Evolutionary conservation across 306 rosid species (phyloP), one percentile per base, ranked within the genome.

Genomic region (Calophaca sinica): DNA sequence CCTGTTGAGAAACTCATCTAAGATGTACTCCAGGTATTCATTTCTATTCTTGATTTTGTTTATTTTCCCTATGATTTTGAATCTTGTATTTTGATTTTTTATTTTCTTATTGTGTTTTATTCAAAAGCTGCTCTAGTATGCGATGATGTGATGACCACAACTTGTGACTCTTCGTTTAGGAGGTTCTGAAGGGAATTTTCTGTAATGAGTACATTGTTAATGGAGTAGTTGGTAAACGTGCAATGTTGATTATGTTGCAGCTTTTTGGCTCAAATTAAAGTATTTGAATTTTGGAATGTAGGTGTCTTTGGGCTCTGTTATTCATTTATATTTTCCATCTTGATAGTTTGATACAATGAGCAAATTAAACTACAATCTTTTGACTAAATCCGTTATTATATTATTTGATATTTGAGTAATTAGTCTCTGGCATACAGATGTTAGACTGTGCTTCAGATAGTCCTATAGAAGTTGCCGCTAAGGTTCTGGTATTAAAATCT

Each of bases 11-110:
- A 75, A 55, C 38, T 76, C 74, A 11, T 55, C 64, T 64, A 54
- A 31, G 39, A 66, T 66, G 11, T 55, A 32, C 39, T 31, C 60
- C 4, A 76, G 68, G 74, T 76, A 76, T 76, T 66, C 29, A 6
- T 65, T 44, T 76, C 31, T 76, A 52, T 52, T 64, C 6, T 41
- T 42, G n/a, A 65, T 14, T 42, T 32, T 45, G 36, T 32, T 20
- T 4, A 20, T 20, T 57, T 62, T 9, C 38, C 39, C 32, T 8
- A 35, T 5, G 20, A 31, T 75, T 58, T 41, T 29, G 35, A 73
- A 59, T 73, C 35, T 73, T 51, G 32, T 46, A 60, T 13, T 53
- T 41, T 57, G 53, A 12, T 32, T 11, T n/a, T 70, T 57, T 3
- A 14, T 62, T 61, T 26, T 9, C 29, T 50, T 50, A 2, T 11